These are phyloP conservation scores for Niebla homalea DNA, from an alignment of 495 filamentous ascomycete genomes.

Conservation along the genomic window DNA sequence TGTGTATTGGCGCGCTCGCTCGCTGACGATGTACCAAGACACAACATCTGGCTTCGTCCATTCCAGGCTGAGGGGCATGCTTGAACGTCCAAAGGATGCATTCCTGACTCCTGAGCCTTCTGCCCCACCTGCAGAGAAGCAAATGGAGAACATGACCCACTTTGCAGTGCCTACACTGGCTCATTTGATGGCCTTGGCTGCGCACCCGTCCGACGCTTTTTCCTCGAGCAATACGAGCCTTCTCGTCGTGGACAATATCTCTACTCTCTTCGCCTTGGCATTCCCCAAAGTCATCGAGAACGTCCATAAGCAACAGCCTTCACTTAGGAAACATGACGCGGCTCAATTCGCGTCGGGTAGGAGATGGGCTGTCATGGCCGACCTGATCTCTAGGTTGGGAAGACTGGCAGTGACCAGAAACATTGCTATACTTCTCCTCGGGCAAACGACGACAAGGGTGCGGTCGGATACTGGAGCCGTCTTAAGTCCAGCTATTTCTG, in stretches of 20 bases:
- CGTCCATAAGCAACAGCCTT: conserved; percentile 7
- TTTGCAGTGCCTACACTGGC: conserved; percentile 44
- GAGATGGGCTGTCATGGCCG: conserved; percentile 47
- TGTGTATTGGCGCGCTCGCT: not conserved
- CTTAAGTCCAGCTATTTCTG: conserved; percentile 58
- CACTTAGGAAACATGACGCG: conserved; percentile 27
- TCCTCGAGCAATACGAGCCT: conserved; percentile 47
- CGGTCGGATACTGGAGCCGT: conserved; percentile 44
- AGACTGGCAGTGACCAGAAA: conserved; percentile 56
- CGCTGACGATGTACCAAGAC: conserved; percentile 22
- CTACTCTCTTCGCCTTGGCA: conserved; percentile 57
- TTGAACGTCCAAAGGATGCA: conserved; percentile 6
- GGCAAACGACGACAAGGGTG: conserved; percentile 59
- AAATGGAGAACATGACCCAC: conserved; percentile 28
- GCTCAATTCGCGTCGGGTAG: conserved; percentile 45
- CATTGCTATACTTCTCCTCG: conserved; percentile 55
- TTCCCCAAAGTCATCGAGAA: conserved; percentile 39
- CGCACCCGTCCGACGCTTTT: conserved; percentile 44
- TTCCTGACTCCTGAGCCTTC: not conserved
- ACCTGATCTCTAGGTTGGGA: conserved; percentile 41
- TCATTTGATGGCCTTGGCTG: conserved; percentile 62
- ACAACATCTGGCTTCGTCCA: conserved; percentile 33
- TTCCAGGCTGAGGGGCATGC: conserved; percentile 27
- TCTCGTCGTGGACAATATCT: conserved; percentile 65
- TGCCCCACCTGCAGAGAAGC: not conserved